Evolutionary conservation across 1,284 basidiomycete species (phyloP).

Genomic region (Trichosporon sp.): DNA sequence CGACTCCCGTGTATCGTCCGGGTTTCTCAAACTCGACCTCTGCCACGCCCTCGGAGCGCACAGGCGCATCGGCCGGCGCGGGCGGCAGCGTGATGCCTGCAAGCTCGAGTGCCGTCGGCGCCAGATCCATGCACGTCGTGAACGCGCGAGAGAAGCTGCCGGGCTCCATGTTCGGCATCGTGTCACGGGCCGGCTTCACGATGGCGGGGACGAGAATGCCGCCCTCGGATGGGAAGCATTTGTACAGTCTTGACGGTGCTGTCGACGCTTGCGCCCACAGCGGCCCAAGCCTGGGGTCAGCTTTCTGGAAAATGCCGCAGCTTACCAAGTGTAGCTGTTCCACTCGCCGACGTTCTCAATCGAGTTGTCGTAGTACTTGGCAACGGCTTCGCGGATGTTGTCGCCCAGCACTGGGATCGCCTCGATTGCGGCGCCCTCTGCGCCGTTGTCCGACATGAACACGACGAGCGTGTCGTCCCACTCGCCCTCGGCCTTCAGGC

Average conservation of each 20-base stretch:
- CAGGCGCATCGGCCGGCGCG: background rate
- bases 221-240: constrained; percentile 25
- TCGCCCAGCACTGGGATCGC: constrained; percentile 34
- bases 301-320: background rate
- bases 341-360: constrained; percentile 32
- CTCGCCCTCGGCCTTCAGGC: constrained; percentile 35
- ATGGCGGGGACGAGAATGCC: constrained; percentile 27
- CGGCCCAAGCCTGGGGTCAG: constrained; percentile 32
- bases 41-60: background rate
- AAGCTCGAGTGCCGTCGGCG: constrained; percentile 50
- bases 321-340: constrained; percentile 38
- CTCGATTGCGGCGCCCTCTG: constrained; percentile 44
- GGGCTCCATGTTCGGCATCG: constrained; percentile 20
- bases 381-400: constrained; percentile 36
- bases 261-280: constrained; percentile 44
- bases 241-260: constrained; percentile 41
- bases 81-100: constrained; percentile 36
- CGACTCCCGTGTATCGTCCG: background rate
- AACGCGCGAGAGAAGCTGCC: constrained; percentile 29
- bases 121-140: constrained; percentile 51
- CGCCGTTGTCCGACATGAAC: constrained; percentile 52
- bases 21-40: constrained; percentile 8
- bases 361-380: constrained; percentile 34
- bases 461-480: constrained; percentile 51
- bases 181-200: constrained; percentile 18